Evolutionary conservation across 176 grass and related monocot genomes (phyloP).

Genomic region (Hordeum vulgare): DNA sequence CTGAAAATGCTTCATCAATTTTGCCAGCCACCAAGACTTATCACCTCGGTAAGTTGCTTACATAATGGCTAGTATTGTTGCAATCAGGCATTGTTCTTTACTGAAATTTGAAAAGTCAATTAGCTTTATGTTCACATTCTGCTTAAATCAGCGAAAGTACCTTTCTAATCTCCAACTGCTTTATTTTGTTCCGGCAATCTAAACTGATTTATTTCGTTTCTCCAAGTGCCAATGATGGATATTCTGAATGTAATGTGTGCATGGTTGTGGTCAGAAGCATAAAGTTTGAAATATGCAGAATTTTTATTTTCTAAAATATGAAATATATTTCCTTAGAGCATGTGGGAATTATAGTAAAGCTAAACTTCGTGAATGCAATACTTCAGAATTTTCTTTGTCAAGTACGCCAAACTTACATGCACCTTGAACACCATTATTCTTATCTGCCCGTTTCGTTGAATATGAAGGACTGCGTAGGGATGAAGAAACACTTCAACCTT

Average conservation of each 20-base stretch:
- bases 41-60: slow-evolving; percentile 70
- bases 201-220: background rate
- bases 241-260: background rate
- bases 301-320: background rate
- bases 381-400: background rate
- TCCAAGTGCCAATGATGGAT: background rate
- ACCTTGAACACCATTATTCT: slow-evolving; percentile 15
- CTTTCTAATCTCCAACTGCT: too few species aligned
- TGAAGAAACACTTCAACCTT: slow-evolving; percentile 92
- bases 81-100: background rate
- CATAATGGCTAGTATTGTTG: background rate
- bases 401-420: background rate
- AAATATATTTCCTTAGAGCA: background rate
- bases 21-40: slow-evolving; percentile 88
- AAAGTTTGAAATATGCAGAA: background rate
- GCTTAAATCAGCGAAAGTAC: too few species aligned
- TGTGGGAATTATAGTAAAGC: background rate
- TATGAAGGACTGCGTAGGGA: slow-evolving; percentile 82
- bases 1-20: slow-evolving; percentile 74
- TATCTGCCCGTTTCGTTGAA: slow-evolving; percentile 37
- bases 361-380: background rate
- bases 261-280: background rate
- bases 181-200: too few species aligned
- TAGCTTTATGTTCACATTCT: background rate
- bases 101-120: background rate